These are phyloP conservation scores for Aspergillus melleus DNA, from an alignment of 2,329 filamentous ascomycete species.

Conservation along the genomic window DNA sequence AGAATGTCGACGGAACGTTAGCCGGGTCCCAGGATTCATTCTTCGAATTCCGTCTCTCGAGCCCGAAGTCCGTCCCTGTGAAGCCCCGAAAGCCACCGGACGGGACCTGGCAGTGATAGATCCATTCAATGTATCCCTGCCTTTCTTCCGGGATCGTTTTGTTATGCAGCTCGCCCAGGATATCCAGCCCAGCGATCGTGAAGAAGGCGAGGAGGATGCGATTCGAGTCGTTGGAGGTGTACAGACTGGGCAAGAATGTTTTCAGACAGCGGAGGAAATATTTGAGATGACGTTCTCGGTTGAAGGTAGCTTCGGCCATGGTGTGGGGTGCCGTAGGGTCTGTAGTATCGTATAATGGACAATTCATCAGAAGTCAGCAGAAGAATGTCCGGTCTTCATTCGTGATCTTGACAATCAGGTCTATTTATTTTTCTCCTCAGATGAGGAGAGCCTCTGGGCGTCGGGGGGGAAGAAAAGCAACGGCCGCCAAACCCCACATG, in stretches of 20 bases:
- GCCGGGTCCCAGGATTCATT: slow-evolving; percentile 69
- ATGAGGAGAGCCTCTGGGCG: slow-evolving; percentile 15
- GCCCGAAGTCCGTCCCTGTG: slow-evolving; percentile 63
- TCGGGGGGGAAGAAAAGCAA: slow-evolving; percentile 1
- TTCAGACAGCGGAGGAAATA: slow-evolving; percentile 92
- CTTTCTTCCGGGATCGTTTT: slow-evolving; percentile 57
- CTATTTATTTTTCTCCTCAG: slow-evolving; percentile 5
- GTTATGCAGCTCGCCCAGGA: slow-evolving; percentile 66
- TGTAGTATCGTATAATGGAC: too few relatives aligned
- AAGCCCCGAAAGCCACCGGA: slow-evolving; percentile 86
- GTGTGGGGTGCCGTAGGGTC: slow-evolving; percentile 1
- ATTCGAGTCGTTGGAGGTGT: slow-evolving; percentile 86
- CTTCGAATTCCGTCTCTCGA: slow-evolving; percentile 47
- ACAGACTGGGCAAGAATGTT: slow-evolving; percentile 75
- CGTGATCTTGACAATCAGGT: background rate
- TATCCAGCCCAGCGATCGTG: slow-evolving; percentile 78
- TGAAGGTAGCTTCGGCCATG: slow-evolving; percentile 33
- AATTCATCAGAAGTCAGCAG: background rate
- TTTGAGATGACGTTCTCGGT: slow-evolving; percentile 69
- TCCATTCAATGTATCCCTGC: slow-evolving; percentile 66
- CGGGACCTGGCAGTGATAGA: slow-evolving; percentile 82
- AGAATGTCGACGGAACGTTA: slow-evolving; percentile 84
- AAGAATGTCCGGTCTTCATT: background rate
- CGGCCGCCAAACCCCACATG: slow-evolving; percentile 26
- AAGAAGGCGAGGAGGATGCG: slow-evolving; percentile 90